Conservation (phyloP, 345 rosid species). For the Arabidopsis suecica region DNA sequence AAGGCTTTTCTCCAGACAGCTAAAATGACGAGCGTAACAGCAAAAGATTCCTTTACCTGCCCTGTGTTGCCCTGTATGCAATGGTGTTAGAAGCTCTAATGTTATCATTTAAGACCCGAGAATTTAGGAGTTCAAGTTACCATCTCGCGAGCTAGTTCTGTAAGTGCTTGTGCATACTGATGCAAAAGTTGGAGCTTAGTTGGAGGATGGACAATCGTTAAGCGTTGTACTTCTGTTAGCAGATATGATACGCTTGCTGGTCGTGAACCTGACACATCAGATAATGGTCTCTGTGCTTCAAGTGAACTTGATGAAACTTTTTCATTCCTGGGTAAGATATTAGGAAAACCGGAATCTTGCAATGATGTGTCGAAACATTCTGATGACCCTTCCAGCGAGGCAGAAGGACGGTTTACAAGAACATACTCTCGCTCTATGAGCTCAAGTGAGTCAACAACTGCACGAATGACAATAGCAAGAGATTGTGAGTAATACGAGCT, state of each 20-base stretch:
- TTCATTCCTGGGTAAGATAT: conserved; percentile 47
- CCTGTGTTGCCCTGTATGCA: conserved; percentile 64
- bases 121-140: conserved; percentile 43
- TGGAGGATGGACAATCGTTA: conserved; percentile 60
- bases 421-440: conserved; percentile 81
- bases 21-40: conserved; percentile 67
- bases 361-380: conserved; percentile 61
- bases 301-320: conserved; percentile 45
- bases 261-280: conserved; percentile 45
- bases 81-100: conserved; percentile 13
- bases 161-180: conserved; percentile 59
- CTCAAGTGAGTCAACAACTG: conserved; percentile 64
- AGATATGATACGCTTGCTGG: conserved; percentile 46
- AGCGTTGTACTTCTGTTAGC: conserved; percentile 60
- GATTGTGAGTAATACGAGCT: conserved; percentile 29
- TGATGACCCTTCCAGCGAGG: conserved; percentile 63
- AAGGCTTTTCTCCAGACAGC: conserved; percentile 75
- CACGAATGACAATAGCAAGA: conserved; percentile 27
- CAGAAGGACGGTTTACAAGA: conserved; percentile 60
- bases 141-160: conserved; percentile 69
- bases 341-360: conserved; percentile 52
- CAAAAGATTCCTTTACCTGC: conserved; percentile 63
- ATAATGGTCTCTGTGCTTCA: conserved; percentile 48
- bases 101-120: conserved; percentile 3
- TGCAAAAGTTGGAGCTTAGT: conserved; percentile 60